Evolutionary conservation across 805 yeast genomes (phyloP).

Genomic region (Wickerhamiella kurtzmanii): DNA sequence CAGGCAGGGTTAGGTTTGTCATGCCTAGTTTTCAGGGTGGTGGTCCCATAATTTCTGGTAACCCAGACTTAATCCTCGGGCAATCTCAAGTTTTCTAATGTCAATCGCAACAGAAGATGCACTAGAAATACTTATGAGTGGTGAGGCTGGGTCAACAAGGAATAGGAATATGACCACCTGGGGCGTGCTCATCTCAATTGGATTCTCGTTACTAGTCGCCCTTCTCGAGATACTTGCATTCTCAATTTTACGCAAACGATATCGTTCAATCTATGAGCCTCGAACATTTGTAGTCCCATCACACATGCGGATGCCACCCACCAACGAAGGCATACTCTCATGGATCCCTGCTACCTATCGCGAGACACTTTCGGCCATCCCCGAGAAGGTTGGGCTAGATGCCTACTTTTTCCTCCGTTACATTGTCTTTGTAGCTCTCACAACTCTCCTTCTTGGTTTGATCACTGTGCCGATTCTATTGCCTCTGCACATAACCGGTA

Average conservation of each 20-base stretch:
- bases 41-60: no score
- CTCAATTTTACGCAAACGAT: constrained; percentile 25
- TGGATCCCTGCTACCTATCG: constrained; percentile 41
- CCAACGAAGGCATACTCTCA: constrained; percentile 32
- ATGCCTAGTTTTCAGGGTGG: background rate
- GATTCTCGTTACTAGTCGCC: constrained; percentile 32
- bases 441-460: constrained; percentile 40
- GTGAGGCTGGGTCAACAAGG: constrained; percentile 8
- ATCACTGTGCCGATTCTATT: constrained; percentile 46
- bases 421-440: constrained; percentile 35
- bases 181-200: constrained; percentile 30
- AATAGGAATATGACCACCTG: constrained; percentile 14
- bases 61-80: no score
- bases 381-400: constrained; percentile 46
- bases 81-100: background rate
- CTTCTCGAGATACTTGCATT: constrained; percentile 34
- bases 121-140: constrained; percentile 13
- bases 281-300: constrained; percentile 34
- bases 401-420: constrained; percentile 61
- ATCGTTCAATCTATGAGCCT: constrained; percentile 40
- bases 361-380: constrained; percentile 32
- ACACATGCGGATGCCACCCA: constrained; percentile 24
- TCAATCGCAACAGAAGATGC: constrained; percentile 10
- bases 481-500: constrained; percentile 47
- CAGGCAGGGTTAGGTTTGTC: constrained; percentile 3